These are phyloP conservation scores for Spergularia bocconei DNA, from an alignment of 148 eudicot species.

Conservation along the genomic window DNA sequence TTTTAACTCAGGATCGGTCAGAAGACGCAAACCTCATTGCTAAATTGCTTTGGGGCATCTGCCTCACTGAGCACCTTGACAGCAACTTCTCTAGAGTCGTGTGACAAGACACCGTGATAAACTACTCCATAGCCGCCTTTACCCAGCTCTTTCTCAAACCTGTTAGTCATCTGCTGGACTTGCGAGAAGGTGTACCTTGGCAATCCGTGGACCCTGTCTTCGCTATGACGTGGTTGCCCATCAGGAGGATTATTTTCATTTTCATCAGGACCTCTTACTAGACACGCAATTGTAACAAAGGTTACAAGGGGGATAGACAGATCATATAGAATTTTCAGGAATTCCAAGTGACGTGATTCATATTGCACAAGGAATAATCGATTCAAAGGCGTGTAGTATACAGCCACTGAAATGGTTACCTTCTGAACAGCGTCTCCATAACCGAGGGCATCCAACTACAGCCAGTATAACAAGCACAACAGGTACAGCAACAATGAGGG, in stretches of 20 bases:
- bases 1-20: not conserved
- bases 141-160: constrained; percentile 31
- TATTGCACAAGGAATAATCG: too few relatives aligned
- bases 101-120: constrained; percentile 29
- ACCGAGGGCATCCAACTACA: not conserved
- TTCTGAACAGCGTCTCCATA: not conserved
- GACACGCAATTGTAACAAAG: too few relatives aligned
- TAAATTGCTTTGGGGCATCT: constrained; percentile 35
- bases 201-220: not conserved
- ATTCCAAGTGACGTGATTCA: too few relatives aligned
- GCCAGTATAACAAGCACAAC: not conserved
- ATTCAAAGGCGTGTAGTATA: too few relatives aligned
- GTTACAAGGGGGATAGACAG: too few relatives aligned
- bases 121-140: constrained; percentile 44
- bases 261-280: too few relatives aligned
- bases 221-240: not conserved
- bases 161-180: constrained; percentile 27
- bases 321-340: too few relatives aligned
- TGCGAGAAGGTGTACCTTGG: constrained; percentile 32
- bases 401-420: too few relatives aligned
- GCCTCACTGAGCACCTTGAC: constrained; percentile 39
- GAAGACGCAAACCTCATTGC: constrained; percentile 29
- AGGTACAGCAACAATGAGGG: constrained; percentile 3
- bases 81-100: constrained; percentile 35
- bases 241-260: too few relatives aligned